Percentiles rank a stretch among this genome's conserved stretches.
Evolutionary conservation across 139 green algal genomes (phyloP).

Genomic region (Klebsormidium nitens): DNA sequence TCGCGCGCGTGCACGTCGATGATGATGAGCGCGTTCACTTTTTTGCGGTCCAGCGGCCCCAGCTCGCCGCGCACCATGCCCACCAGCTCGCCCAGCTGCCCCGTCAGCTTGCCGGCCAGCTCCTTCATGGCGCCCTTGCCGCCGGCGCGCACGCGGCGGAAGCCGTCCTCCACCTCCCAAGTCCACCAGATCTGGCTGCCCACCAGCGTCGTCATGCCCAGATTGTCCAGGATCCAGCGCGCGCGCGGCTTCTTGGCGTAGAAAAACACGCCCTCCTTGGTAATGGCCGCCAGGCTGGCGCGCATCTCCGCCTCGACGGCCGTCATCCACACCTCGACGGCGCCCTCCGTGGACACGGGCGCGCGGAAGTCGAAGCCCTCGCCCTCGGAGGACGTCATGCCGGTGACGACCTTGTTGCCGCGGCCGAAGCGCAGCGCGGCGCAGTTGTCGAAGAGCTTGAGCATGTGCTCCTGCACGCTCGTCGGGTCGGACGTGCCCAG

Average conservation of each 20-base stretch:
- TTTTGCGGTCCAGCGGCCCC: constrained; percentile 59
- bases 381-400: constrained; percentile 75
- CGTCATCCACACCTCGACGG: constrained; percentile 81
- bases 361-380: constrained; percentile 73
- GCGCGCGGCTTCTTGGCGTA: constrained; percentile 58
- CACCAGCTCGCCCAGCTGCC: constrained; percentile 68
- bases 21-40: constrained; percentile 83
- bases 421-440: constrained; percentile 66
- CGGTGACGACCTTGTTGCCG: constrained; percentile 74
- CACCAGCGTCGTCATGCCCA: constrained; percentile 83
- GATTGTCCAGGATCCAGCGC: constrained; percentile 74
- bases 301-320: constrained; percentile 76
- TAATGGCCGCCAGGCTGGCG: constrained; percentile 61
- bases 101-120: constrained; percentile 63
- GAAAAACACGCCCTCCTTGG: constrained; percentile 69
- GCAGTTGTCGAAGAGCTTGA: constrained; percentile 92
- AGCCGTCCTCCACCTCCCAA: constrained; percentile 82
- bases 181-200: constrained; percentile 87
- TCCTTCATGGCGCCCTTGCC: constrained; percentile 81
- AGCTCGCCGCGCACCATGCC: constrained; percentile 72
- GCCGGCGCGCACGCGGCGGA: constrained; percentile 57
- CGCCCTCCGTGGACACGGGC: constrained; percentile 63
- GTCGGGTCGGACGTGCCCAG: constrained; percentile 71
- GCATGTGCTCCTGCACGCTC: constrained; percentile 81
- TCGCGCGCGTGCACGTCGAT: constrained; percentile 79